Percentiles rank a stretch among this genome's conserved stretches.
Conservation (phyloP, 129 eudicot genomes). For the Pseudognaphalium luteoalbum region DNA sequence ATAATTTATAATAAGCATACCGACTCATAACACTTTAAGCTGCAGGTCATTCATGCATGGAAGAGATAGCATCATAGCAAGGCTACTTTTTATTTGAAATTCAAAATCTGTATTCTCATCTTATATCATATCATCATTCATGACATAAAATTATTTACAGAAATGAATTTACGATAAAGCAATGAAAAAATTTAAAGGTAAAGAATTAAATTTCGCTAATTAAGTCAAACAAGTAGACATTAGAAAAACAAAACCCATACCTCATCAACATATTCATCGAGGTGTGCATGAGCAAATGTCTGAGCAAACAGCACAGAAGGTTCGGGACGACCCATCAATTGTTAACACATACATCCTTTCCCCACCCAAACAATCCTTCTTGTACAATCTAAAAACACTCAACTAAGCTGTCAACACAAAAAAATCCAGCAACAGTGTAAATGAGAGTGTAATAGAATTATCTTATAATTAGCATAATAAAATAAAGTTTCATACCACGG, state of each 20-base stretch:
- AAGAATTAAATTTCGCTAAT: neutral
- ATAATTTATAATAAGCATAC: slow-evolving; percentile 10
- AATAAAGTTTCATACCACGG: neutral
- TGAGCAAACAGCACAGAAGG: slow-evolving; percentile 90
- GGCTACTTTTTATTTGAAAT: slow-evolving; percentile 14
- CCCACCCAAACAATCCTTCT: neutral
- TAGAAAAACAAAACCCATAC: slow-evolving; percentile 31
- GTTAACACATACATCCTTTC: slow-evolving; percentile 26
- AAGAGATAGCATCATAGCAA: neutral
- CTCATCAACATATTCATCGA: slow-evolving; percentile 95
- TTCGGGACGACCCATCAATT: slow-evolving; percentile 88
- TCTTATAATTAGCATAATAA: neutral
- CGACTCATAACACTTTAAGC: neutral
- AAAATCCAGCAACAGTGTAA: slow-evolving; percentile 11
- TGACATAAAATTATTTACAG: slow-evolving; percentile 1
- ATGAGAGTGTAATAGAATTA: neutral
- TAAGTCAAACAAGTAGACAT: neutral
- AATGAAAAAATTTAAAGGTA: too few relatives aligned
- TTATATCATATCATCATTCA: slow-evolving; percentile 13
- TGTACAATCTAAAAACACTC: neutral
- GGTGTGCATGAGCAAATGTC: slow-evolving; percentile 81
- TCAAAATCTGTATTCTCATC: neutral
- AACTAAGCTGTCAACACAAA: slow-evolving; percentile 4
- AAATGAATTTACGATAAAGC: neutral
- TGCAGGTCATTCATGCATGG: neutral